Percentiles rank a stretch among this genome's conserved stretches.
Conservation (phyloP, 345 rosid species). For the Litchi chinensis region DNA sequence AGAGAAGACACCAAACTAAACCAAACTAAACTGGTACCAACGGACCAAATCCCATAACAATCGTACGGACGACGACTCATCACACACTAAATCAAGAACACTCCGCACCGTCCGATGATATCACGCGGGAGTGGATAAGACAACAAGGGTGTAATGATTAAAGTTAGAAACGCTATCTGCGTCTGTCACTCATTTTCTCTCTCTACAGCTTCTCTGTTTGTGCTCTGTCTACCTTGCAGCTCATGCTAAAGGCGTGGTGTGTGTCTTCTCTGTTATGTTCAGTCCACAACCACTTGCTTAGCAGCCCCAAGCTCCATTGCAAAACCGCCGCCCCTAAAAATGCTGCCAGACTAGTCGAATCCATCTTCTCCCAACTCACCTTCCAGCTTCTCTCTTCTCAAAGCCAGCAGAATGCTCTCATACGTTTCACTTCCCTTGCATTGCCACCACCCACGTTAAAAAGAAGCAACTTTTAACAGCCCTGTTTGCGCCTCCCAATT, state of each 20-base stretch:
- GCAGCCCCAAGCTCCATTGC: constrained; percentile 66
- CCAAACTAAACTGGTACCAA: no score
- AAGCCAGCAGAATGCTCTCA: constrained; percentile 82
- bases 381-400: constrained; percentile 68
- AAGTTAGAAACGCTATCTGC: not conserved
- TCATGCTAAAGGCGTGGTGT: constrained; percentile 86
- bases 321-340: not conserved
- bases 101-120: not conserved
- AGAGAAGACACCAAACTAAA: no score
- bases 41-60: no score
- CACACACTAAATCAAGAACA: no score
- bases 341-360: not conserved
- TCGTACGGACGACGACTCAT: no score
- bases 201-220: constrained; percentile 1
- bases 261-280: constrained; percentile 50
- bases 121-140: not conserved
- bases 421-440: constrained; percentile 79
- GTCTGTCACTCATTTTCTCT: constrained; percentile 19
- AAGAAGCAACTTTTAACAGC: constrained; percentile 46
- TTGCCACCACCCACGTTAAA: constrained; percentile 45
- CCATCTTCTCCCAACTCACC: constrained; percentile 80
- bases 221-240: constrained; percentile 43
- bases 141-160: not conserved
- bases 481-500: constrained; percentile 70
- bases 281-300: constrained; percentile 45